Base-by-base conservation (phyloP, 1,284 basidiomycete genomes). In the Fistulinella cinereoalba region DNA sequence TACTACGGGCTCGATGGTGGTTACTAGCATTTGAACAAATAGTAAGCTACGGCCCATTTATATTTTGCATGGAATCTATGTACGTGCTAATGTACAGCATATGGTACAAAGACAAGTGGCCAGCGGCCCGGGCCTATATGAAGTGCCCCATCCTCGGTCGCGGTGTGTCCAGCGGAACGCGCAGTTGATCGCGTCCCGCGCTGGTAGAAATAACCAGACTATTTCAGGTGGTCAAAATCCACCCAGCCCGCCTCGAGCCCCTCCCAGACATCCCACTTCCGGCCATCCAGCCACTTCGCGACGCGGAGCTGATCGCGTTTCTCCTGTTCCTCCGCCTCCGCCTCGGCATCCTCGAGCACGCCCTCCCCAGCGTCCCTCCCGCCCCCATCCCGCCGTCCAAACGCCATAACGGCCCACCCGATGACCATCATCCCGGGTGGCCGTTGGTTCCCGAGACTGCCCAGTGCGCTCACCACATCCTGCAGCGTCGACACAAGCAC, bases 401-500 rank as follows among this genome's bases (percentile, higher is more conserved):
- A 64, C 18, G 81, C 78, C 50, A 84, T 57, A 10, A 85, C 82
- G n/a, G 86, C 78, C 95, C 95, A 98, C 0, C 96, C 95, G 50
- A 99, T 79, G 21, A 97, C 77, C 61, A 98, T 88, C 88, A 99
- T 95, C 2, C 93, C 95, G 0, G 96, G 96, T 6, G 95, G 94
- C 22, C 95, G 71, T 65, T 97, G 93, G 57, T 94, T 90, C 5
- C 92, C 91, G 6, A 75, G 70, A 44, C 76, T 79, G 50, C 87
- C 83, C 58, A 98, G 64, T 0, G 89, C 92, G 12, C 70, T 70
- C 6, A 79, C 79, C 32, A 98, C 83, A 50, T 85, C 74, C 41
- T 73, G 75, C 37, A 99, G 67, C 0, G 94, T 97, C 6, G 87
- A 88, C 15, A 78, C 79, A 16, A 97, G 76, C 2, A 92, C 82